phyloP scores from a whole-genome alignment of 2,329 filamentous ascomycete species.

The Fulvia fulva region DNA sequence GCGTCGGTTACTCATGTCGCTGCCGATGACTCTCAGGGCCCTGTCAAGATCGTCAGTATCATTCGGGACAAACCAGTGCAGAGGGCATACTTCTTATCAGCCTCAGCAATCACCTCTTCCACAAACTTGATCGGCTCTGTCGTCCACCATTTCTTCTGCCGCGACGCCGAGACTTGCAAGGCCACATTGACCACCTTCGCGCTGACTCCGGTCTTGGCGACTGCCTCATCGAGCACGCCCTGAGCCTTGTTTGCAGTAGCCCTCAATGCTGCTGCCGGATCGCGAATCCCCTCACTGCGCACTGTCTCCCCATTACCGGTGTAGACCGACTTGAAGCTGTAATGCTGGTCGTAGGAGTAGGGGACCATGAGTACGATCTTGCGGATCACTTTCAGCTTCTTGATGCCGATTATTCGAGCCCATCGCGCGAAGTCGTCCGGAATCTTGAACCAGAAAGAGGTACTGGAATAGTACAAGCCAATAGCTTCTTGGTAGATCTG shows the following conservation, averaged over 20 bases:
- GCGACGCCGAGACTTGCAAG: not conserved
- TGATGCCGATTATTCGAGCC: not conserved
- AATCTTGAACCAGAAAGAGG: conserved; percentile 5
- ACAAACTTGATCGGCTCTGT: not conserved
- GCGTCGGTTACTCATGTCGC: no score
- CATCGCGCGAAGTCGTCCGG: not conserved
- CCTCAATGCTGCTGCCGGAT: no score
- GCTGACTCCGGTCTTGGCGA: not conserved
- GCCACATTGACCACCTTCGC: not conserved
- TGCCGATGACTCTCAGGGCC: not conserved
- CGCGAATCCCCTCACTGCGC: no score
- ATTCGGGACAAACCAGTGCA: no score
- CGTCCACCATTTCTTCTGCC: not conserved
- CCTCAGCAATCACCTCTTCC: not conserved
- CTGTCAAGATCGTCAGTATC: no score
- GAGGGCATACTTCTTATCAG: not conserved
- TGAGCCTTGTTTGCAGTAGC: no score
- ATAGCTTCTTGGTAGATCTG: conserved; percentile 11
- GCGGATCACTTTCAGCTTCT: not conserved
- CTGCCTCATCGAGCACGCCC: not conserved
- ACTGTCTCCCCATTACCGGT: no score
- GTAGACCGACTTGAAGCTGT: no score
- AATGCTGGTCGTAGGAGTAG: no score
- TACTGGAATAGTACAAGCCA: conserved; percentile 10
- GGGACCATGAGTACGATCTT: not conserved